Percentiles rank a stretch among this genome's conserved stretches.
Evolutionary conservation across 2,329 filamentous ascomycete genomes (phyloP).

Genomic region (Thermoascus crustaceus): DNA sequence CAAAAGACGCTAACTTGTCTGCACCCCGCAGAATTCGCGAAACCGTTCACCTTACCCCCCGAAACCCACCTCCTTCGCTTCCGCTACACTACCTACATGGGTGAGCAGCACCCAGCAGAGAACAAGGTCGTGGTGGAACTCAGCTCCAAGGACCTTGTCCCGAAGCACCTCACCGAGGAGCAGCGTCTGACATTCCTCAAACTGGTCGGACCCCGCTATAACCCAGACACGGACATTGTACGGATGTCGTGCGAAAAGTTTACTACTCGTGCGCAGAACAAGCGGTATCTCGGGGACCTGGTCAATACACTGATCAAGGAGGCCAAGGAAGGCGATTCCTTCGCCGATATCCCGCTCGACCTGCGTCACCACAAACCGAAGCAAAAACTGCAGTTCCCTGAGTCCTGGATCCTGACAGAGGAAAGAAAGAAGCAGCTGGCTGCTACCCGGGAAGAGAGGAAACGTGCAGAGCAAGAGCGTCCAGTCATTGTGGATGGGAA

Average conservation of each 20-base stretch:
- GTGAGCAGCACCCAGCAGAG: constrained; percentile 82
- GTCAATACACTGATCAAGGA: constrained; percentile 64
- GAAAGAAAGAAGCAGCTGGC: constrained; percentile 59
- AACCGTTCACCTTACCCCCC: constrained; percentile 67
- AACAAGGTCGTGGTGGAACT: constrained; percentile 94
- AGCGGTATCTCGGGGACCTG: constrained; percentile 79
- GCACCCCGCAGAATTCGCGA: constrained; percentile 64
- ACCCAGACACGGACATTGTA: constrained; percentile 70
- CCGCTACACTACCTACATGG: constrained; percentile 95
- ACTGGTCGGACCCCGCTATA: constrained; percentile 75
- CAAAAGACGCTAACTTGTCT: constrained; percentile 10
- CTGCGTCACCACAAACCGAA: constrained; percentile 72
- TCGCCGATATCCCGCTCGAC: constrained; percentile 83
- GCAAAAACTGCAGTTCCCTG: constrained; percentile 63
- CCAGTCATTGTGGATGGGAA: constrained; percentile 47
- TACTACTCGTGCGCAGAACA: constrained; percentile 88
- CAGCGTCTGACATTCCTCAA: constrained; percentile 80
- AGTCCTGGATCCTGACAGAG: constrained; percentile 71
- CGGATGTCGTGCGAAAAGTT: constrained; percentile 89
- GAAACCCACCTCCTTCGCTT: constrained; percentile 69
- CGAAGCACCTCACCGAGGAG: constrained; percentile 50
- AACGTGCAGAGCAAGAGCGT: constrained; percentile 51
- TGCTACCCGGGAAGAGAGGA: constrained; percentile 46
- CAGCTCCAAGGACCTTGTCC: constrained; percentile 59
- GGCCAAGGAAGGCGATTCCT: constrained; percentile 74